phyloP scores from a whole-genome alignment of 2,329 filamentous ascomycete genomes.

The Colletotrichum simmondsii region DNA sequence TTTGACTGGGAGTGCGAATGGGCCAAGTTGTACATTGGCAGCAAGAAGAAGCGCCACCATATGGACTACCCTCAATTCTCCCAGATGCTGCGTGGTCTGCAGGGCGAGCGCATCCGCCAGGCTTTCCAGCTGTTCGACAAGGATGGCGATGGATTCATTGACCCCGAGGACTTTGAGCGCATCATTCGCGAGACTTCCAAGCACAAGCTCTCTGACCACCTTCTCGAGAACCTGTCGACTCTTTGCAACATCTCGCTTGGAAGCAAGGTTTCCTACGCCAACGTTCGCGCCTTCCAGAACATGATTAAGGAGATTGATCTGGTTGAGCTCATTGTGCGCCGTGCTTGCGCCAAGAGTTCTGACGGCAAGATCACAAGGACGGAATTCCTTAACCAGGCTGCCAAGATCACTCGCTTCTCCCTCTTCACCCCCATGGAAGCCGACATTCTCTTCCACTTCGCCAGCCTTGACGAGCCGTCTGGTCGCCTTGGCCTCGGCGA shows the following conservation, averaged over 20 bases:
- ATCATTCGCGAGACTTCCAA: conserved; percentile 93
- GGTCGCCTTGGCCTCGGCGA: conserved; percentile 84
- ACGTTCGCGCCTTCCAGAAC: conserved; percentile 97
- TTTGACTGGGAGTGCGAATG: conserved; percentile 99
- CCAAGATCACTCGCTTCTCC: conserved; percentile 90
- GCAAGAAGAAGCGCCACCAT: conserved; percentile 86
- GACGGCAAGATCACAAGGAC: conserved; percentile 95
- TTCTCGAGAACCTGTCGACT: conserved; percentile 89
- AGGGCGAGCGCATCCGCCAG: conserved; percentile 95
- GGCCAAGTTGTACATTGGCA: conserved; percentile 93
- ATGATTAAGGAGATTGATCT: conserved; percentile 98
- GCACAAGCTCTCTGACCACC: conserved; percentile 97
- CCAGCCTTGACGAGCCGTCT: conserved; percentile 88
- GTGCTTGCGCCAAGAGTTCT: conserved; percentile 82
- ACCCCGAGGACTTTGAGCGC: conserved; percentile 94
- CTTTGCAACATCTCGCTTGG: conserved; percentile 94
- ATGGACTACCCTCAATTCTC: conserved; percentile 97
- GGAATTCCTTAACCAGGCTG: conserved; percentile 95
- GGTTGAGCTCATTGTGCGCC: conserved; percentile 91
- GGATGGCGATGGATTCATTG: conserved; percentile 93
- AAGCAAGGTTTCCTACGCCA: conserved; percentile 96
- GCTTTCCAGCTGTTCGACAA: conserved; percentile 93
- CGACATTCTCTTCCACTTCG: conserved; percentile 98
- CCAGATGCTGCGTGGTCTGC: conserved; percentile 95
- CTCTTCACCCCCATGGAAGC: conserved; percentile 99